Conservation (phyloP, 2,329 filamentous ascomycete genomes). For the Orbilia javanica region DNA sequence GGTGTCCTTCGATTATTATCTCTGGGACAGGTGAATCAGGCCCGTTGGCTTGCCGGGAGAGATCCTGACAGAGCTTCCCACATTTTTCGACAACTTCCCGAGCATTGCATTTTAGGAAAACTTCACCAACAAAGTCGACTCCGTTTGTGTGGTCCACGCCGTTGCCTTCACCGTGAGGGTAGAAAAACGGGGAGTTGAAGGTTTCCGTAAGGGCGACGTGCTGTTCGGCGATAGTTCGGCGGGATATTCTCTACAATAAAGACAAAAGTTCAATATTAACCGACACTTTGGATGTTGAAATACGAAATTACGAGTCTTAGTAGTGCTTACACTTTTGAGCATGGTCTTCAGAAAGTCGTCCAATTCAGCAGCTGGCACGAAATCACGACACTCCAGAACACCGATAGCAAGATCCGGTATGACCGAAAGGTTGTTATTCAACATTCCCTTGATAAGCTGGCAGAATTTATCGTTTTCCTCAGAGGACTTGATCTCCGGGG, state of each 20-base stretch:
- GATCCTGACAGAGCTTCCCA: constrained; percentile 78
- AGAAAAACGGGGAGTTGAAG: constrained; percentile 90
- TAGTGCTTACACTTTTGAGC: constrained; percentile 78
- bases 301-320: neutral
- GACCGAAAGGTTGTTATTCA: constrained; percentile 89
- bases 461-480: constrained; percentile 93
- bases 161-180: constrained; percentile 75
- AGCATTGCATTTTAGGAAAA: constrained; percentile 92
- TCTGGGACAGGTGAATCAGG: constrained; percentile 79
- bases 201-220: constrained; percentile 95
- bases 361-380: constrained; percentile 83
- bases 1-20: constrained; percentile 84
- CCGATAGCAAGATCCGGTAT: constrained; percentile 96
- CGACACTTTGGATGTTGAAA: neutral
- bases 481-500: constrained; percentile 84
- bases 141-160: constrained; percentile 72
- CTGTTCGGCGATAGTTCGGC: constrained; percentile 96
- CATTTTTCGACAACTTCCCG: constrained; percentile 89
- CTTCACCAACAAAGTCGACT: constrained; percentile 91
- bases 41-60: constrained; percentile 81
- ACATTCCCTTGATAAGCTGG: constrained; percentile 79
- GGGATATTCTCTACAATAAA: constrained; percentile 88
- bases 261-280: neutral
- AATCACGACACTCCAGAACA: constrained; percentile 86
- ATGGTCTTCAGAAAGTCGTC: constrained; percentile 97